Percentiles rank a stretch among this genome's conserved stretches.
These are phyloP conservation scores for Marchantia polymorpha DNA, from an alignment of 225 moss, liverwort and hornwort genomes.

Conservation along the genomic window DNA sequence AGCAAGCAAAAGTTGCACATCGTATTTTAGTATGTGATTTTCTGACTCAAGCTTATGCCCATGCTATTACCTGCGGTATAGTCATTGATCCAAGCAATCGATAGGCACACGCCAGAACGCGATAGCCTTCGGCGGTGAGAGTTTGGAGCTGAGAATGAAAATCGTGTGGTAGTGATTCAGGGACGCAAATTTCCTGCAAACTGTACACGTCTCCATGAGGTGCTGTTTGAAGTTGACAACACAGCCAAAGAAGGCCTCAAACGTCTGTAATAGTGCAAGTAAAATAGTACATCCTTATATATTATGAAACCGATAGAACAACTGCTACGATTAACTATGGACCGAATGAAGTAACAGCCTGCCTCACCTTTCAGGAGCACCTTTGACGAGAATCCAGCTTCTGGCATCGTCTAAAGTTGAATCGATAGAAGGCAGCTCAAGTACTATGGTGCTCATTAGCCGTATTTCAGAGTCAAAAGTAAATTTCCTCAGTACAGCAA, in stretches of 20 bases:
- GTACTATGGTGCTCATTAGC: constrained; percentile 2
- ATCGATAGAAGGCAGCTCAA: neutral
- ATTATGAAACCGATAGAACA: no score
- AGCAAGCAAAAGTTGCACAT: no score
- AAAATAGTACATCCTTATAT: no score
- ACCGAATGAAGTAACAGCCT: no score
- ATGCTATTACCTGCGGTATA: neutral
- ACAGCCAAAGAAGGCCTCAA: neutral
- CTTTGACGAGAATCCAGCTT: constrained; percentile 17
- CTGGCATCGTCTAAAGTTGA: neutral
- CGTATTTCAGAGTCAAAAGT: constrained; percentile 13
- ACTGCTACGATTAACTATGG: no score
- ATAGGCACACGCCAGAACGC: constrained; percentile 16
- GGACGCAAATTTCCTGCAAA: constrained; percentile 13
- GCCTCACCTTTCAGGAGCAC: constrained; percentile 14
- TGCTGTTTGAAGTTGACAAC: neutral
- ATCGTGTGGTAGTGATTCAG: constrained; percentile 5
- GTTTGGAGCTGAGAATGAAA: neutral
- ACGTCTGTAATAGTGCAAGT: neutral
- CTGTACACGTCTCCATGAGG: neutral
- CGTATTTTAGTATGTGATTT: no score
- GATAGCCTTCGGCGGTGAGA: constrained; percentile 1
- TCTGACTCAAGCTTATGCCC: neutral
- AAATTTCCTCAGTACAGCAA: constrained; percentile 11
- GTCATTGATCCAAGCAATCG: constrained; percentile 8